Evolutionary conservation across 257 asterid genomes (phyloP).

Genomic region (Fraxinus americana): DNA sequence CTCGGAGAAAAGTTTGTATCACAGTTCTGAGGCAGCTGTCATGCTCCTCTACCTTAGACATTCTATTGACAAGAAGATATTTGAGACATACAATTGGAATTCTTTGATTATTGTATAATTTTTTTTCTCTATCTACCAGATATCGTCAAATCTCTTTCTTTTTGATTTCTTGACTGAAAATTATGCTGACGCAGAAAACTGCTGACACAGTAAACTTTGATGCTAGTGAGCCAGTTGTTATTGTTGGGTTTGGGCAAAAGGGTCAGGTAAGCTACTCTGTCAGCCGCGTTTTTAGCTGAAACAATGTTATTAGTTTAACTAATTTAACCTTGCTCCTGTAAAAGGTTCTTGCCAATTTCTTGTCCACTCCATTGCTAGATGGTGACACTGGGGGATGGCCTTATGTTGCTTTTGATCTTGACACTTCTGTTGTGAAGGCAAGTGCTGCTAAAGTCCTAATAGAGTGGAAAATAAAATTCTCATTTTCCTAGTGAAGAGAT

Average conservation of each 20-base stretch:
- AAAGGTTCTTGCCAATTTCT: constrained; percentile 96
- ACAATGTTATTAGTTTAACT: constrained; percentile 22
- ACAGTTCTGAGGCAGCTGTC: constrained; percentile 1
- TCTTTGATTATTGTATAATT: neutral
- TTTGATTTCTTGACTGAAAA: constrained; percentile 30
- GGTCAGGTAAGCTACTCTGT: constrained; percentile 71
- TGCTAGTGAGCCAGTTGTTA: constrained; percentile 87
- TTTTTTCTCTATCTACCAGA: constrained; percentile 8
- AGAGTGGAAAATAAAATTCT: neutral
- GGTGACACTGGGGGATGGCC: constrained; percentile 68
- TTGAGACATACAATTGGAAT: neutral
- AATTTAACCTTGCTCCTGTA: constrained; percentile 20
- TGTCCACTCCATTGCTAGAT: constrained; percentile 81
- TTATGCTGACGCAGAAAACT: constrained; percentile 51
- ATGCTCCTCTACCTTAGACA: neutral
- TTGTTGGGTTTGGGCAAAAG: constrained; percentile 95
- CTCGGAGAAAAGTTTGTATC: constrained; percentile 21
- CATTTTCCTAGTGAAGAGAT: constrained; percentile 8
- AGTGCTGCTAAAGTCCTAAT: constrained; percentile 28
- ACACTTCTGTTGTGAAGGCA: constrained; percentile 91
- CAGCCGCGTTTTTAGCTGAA: constrained; percentile 3
- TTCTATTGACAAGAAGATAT: neutral
- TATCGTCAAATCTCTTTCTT: constrained; percentile 1
- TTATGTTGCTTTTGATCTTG: constrained; percentile 89
- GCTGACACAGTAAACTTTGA: constrained; percentile 63